phyloP scores from a whole-genome alignment of 176 grass and related monocot species.

The Lolium rigidum region DNA sequence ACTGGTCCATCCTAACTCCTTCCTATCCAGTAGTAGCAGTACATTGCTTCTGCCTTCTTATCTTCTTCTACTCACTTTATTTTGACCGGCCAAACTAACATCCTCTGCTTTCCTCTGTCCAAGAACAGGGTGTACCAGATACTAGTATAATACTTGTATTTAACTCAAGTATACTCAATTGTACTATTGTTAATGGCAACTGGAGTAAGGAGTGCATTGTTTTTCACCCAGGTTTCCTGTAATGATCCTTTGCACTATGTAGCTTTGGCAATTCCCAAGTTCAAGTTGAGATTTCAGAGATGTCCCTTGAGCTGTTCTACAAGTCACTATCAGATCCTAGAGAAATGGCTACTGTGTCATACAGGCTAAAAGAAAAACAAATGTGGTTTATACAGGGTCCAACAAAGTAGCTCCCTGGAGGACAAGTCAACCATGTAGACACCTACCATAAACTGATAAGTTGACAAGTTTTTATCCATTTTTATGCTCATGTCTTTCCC shows the following conservation, averaged over 20 bases:
- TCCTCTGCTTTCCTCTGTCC: neutral
- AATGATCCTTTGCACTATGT: conserved; percentile 16
- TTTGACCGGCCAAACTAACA: conserved; percentile 33
- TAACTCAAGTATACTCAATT: neutral
- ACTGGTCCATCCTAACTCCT: conserved; percentile 42
- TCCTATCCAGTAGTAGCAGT: conserved; percentile 9
- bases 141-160: neutral
- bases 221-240: conserved; percentile 2
- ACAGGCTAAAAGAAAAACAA: neutral
- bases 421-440: conserved; percentile 2
- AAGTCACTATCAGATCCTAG: neutral
- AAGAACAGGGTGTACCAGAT: neutral
- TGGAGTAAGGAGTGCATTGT: conserved; percentile 15
- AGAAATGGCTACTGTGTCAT: conserved; percentile 18
- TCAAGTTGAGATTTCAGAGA: conserved; percentile 34
- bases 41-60: conserved; percentile 26
- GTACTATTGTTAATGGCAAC: neutral
- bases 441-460: conserved; percentile 9
- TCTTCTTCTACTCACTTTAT: conserved; percentile 30
- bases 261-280: neutral
- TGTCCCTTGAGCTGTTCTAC: neutral
- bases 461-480: conserved; percentile 24
- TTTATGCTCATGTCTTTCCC: neutral
- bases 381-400: neutral
- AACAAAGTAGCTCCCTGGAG: neutral